These are phyloP conservation scores for Ophiostoma tasmaniense DNA, from an alignment of 2,329 filamentous ascomycete species.

Conservation along the genomic window DNA sequence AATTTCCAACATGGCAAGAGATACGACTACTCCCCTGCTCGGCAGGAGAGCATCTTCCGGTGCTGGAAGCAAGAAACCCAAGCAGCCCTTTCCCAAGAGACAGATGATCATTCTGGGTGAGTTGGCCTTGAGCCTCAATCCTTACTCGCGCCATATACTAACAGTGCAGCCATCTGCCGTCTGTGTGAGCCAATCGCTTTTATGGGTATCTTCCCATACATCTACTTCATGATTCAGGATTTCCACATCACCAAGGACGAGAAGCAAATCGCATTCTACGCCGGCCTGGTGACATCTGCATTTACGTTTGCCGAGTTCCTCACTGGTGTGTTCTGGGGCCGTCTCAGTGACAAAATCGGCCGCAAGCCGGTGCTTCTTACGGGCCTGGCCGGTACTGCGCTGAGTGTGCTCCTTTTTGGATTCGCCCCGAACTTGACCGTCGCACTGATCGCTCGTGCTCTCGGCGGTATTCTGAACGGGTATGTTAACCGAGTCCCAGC, in stretches of 20 bases:
- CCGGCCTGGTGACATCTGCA: conserved; percentile 89
- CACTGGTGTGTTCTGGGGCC: conserved; percentile 86
- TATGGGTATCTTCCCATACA: conserved; percentile 98
- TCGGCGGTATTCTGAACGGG: conserved; percentile 90
- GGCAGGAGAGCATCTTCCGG: conserved; percentile 7
- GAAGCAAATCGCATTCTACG: conserved; percentile 79
- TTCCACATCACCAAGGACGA: conserved; percentile 76
- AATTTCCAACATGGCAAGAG: conserved; percentile 13
- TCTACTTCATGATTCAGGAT: conserved; percentile 93
- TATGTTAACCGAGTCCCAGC: conserved; percentile 35
- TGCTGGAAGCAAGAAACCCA: conserved; percentile 11
- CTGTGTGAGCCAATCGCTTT: conserved; percentile 99
- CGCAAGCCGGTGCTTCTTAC: conserved; percentile 86
- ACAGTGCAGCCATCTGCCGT: conserved; percentile 67
- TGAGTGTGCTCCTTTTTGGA: conserved; percentile 89
- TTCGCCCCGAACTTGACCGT: conserved; percentile 75
- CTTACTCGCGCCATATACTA: background rate
- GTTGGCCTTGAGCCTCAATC: background rate
- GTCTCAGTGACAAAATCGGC: conserved; percentile 82
- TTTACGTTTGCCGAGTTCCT: conserved; percentile 95
- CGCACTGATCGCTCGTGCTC: conserved; percentile 76
- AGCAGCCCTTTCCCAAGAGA: conserved; percentile 30
- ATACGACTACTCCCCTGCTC: conserved; percentile 4
- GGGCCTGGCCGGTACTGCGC: conserved; percentile 80
- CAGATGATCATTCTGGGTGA: conserved; percentile 33